Base-by-base conservation (phyloP, 1,284 basidiomycete species). In the Megacollybia platyphylla region DNA sequence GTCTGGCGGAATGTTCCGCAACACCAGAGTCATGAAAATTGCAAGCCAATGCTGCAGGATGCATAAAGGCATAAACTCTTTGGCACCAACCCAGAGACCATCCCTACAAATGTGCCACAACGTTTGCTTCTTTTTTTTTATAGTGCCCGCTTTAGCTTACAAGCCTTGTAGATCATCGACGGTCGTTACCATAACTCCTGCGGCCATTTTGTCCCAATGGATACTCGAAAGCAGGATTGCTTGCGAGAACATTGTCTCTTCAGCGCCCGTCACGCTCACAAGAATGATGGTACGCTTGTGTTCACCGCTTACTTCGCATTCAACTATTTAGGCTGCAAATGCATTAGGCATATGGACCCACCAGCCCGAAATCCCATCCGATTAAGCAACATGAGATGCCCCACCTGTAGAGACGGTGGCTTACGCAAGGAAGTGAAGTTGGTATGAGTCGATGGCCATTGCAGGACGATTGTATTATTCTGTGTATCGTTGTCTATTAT, bases 341-440 rank as follows among this genome's bases (percentile, higher is more conserved):
- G 84, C 57, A 63, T 67, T 44, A 71, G 79, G 39, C 57, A 79
- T 56, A 87, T 87, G 85, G 65, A 70, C 17, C 61, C 71, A 29
- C 85, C 84, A 15, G 70, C 76, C 40, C 73, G 69, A 50, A 85
- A 86, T 53, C 79, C 84, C 11, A 86, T 87, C 47, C 68, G 84
- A 52, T 69, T 83, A 49, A 80, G 76, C 56, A 72, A 74, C 20
- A 68, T 67, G 24, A 57, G 55, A 44, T 86, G 84, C 50, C 61
- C 62, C 2, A 70, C 74, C 48, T 86, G 83, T 51, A 58, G 61
- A 48, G 60, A 62, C 43, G 61, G 60, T 34, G 31, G 11, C 31
- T 34, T 34, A 24, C 20, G 20, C 20, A 24, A 24, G 5, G 20
- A 24, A 24, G 20, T 24, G 5, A 24, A 24, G 20, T 5, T 24